Evolutionary conservation across 2,329 filamentous ascomycete genomes (phyloP).

Genomic region (Didymella lethalis): DNA sequence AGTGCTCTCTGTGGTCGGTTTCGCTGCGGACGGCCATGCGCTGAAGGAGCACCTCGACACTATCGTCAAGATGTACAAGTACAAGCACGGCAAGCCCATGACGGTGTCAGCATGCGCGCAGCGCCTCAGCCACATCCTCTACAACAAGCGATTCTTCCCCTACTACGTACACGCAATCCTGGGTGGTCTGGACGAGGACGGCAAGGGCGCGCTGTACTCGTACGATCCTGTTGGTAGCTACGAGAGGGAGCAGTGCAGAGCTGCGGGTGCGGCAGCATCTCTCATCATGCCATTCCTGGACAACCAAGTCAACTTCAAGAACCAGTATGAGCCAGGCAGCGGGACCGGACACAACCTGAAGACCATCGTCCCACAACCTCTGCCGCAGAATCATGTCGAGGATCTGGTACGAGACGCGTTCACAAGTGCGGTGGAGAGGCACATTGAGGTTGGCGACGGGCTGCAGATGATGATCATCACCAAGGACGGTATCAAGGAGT

Average conservation of each 20-base stretch:
- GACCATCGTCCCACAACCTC: constrained; percentile 71
- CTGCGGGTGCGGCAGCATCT: constrained; percentile 88
- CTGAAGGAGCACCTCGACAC: constrained; percentile 93
- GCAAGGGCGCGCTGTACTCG: constrained; percentile 91
- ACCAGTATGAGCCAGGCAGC: constrained; percentile 90
- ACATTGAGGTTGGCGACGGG: constrained; percentile 97
- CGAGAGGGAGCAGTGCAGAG: constrained; percentile 94
- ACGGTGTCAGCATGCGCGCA: constrained; percentile 93
- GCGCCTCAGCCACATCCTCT: constrained; percentile 92
- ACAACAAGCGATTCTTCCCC: constrained; percentile 97
- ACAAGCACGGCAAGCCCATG: constrained; percentile 97
- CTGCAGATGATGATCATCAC: constrained; percentile 96
- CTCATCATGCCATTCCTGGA: constrained; percentile 99
- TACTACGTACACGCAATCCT: constrained; percentile 98
- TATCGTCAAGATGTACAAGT: constrained; percentile 98
- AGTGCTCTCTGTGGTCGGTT: constrained; percentile 92
- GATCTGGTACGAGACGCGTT: constrained; percentile 95
- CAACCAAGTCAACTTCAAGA: constrained; percentile 99
- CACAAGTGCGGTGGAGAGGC: constrained; percentile 95
- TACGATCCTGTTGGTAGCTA: constrained; percentile 99
- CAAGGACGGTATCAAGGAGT: constrained; percentile 85
- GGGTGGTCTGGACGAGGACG: constrained; percentile 92
- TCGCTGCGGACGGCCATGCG: constrained; percentile 92
- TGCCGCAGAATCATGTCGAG: constrained; percentile 78
- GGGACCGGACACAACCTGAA: constrained; percentile 82